phyloP scores from a whole-genome alignment of 345 rosid genomes.

The Boechera stricta region DNA sequence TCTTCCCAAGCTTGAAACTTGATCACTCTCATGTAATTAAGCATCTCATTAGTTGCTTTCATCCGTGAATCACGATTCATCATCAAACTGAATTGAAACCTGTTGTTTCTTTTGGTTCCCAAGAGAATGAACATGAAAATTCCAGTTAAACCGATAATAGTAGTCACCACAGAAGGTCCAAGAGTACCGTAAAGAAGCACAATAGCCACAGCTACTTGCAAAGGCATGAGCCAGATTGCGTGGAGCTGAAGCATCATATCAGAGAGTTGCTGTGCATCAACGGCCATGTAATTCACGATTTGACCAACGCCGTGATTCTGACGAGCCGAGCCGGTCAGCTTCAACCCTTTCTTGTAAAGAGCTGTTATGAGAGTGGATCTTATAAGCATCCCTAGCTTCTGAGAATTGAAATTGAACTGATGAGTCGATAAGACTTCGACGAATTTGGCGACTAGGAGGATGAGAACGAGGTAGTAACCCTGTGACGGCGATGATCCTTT shows the following conservation, averaged over 20 bases:
- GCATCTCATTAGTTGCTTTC: slow-evolving; percentile 96
- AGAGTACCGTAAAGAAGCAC: slow-evolving; percentile 68
- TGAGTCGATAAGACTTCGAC: slow-evolving; percentile 77
- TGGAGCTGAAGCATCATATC: slow-evolving; percentile 98
- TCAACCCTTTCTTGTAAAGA: slow-evolving; percentile 77
- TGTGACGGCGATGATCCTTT: slow-evolving; percentile 66
- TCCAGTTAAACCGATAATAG: slow-evolving; percentile 60
- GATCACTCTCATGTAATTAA: slow-evolving; percentile 91
- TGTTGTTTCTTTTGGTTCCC: slow-evolving; percentile 74
- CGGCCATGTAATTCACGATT: slow-evolving; percentile 99
- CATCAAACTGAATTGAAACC: slow-evolving; percentile 73
- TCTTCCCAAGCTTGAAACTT: slow-evolving; percentile 98
- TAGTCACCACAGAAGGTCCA: slow-evolving; percentile 62
- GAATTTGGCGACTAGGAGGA: slow-evolving; percentile 75
- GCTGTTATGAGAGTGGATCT: slow-evolving; percentile 83
- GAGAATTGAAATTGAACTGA: slow-evolving; percentile 90
- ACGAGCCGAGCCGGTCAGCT: slow-evolving; percentile 80
- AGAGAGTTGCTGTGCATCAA: slow-evolving; percentile 96
- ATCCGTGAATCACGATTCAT: slow-evolving; percentile 79
- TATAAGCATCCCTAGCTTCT: slow-evolving; percentile 93
- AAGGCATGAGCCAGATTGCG: slow-evolving; percentile 90
- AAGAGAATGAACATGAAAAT: slow-evolving; percentile 55
- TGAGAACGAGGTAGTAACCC: slow-evolving; percentile 82
- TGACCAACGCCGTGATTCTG: slow-evolving; percentile 96
- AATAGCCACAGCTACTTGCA: slow-evolving; percentile 74